A percentile compares a stretch with the other conserved stretches of the same genome.
Evolutionary conservation across 1,284 basidiomycete species (phyloP).

Genomic region (Malassezia caprae): DNA sequence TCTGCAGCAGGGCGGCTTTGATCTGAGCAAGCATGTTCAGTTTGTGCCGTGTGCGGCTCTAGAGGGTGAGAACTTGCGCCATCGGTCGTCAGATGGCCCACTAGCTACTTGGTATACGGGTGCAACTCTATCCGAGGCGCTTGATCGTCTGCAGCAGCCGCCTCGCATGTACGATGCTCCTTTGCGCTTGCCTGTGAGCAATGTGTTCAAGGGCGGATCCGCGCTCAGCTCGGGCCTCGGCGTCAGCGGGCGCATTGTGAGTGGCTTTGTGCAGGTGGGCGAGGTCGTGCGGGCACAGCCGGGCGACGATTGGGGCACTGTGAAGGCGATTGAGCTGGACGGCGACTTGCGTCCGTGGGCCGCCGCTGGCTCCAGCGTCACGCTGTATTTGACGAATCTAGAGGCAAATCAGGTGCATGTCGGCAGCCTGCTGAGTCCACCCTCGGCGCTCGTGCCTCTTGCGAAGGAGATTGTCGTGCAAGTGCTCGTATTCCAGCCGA

Average conservation of each 20-base stretch:
- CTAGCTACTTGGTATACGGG: slow-evolving; percentile 73
- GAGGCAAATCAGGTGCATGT: slow-evolving; percentile 75
- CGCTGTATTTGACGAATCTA: slow-evolving; percentile 69
- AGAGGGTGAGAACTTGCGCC: slow-evolving; percentile 63
- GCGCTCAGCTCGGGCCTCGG: slow-evolving; percentile 62
- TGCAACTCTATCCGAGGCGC: slow-evolving; percentile 68
- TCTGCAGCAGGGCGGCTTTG: slow-evolving; percentile 75
- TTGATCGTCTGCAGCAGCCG: slow-evolving; percentile 63
- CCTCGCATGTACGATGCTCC: slow-evolving; percentile 65
- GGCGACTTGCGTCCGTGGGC: slow-evolving; percentile 72
- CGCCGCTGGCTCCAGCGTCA: slow-evolving; percentile 77
- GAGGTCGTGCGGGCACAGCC: slow-evolving; percentile 76
- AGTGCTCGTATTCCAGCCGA: slow-evolving; percentile 85
- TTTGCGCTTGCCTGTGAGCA: slow-evolving; percentile 78
- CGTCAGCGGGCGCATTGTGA: slow-evolving; percentile 74
- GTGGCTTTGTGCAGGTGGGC: slow-evolving; percentile 82
- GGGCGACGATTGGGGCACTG: slow-evolving; percentile 76
- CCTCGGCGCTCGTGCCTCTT: slow-evolving; percentile 58
- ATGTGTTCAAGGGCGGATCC: slow-evolving; percentile 77
- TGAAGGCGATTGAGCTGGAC: slow-evolving; percentile 81
- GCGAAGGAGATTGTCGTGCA: slow-evolving; percentile 69
- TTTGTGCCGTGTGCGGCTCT: slow-evolving; percentile 87
- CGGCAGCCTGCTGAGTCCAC: slow-evolving; percentile 78
- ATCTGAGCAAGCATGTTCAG: slow-evolving; percentile 59
- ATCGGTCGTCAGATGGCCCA: slow-evolving; percentile 52